These are phyloP conservation scores for Ogataea chonburiensis DNA, from an alignment of 805 yeast species.

Conservation along the genomic window DNA sequence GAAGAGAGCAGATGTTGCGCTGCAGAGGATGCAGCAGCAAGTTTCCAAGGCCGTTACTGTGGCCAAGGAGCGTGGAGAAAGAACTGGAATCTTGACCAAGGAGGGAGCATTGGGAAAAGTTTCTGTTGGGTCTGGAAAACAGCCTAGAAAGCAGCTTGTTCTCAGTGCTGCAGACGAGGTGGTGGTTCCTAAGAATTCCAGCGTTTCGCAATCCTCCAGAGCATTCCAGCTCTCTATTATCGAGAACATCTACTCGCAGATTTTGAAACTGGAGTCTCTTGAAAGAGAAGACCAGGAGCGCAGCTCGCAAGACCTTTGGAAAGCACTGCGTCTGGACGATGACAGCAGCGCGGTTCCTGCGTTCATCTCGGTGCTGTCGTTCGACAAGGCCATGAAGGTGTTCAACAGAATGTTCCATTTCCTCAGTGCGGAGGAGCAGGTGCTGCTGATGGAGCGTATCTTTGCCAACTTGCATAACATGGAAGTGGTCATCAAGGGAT, in stretches of 20 bases:
- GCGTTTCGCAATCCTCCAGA: constrained; percentile 39
- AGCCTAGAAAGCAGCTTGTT: constrained; percentile 84
- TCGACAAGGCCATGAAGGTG: constrained; percentile 84
- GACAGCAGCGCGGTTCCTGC: constrained; percentile 67
- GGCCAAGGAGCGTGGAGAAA: constrained; percentile 78
- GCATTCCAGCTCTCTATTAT: constrained; percentile 62
- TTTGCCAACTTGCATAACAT: constrained; percentile 79
- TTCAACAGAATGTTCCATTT: constrained; percentile 88
- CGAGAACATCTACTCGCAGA: constrained; percentile 75
- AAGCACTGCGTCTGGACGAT: constrained; percentile 70
- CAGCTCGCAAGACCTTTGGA: constrained; percentile 62
- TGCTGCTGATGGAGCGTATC: constrained; percentile 72
- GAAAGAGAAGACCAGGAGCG: constrained; percentile 57
- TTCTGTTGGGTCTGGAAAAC: constrained; percentile 72
- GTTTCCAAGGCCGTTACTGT: constrained; percentile 94
- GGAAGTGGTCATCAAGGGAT: constrained; percentile 74
- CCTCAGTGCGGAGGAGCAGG: constrained; percentile 69
- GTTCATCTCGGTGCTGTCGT: constrained; percentile 76
- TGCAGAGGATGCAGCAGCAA: constrained; percentile 97
- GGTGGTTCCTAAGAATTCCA: constrained; percentile 33
- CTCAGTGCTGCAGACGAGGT: constrained; percentile 33
- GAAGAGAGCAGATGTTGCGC: constrained; percentile 82
- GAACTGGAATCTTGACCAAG: constrained; percentile 55
- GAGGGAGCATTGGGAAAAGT: constrained; percentile 92
- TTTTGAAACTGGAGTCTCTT: constrained; percentile 74